Evolutionary conservation across 495 filamentous ascomycete genomes (phyloP), one percentile per base, ranked within the genome.

Genomic region (Alectoria sarmentosa): DNA sequence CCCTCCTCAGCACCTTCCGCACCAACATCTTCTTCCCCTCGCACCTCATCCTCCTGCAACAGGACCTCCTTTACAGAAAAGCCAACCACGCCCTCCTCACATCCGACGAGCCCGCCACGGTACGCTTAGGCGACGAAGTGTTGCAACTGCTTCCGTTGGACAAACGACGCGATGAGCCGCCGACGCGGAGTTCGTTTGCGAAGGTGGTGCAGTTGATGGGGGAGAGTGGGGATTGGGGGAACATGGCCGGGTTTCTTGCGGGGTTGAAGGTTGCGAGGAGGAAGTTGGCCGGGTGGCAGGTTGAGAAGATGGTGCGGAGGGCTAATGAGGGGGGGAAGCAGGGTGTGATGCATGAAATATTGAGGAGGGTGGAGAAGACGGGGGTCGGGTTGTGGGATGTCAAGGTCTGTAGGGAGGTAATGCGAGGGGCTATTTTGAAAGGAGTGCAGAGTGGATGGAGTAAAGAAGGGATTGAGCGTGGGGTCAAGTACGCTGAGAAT

Each of bases 11-110:
- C 52, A 69, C 67, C 34, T 69, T 69, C 64, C 69, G 69, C 52
- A 57, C 46, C 58, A 67, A 69, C 64, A 36, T 71, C 67, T 71
- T 71, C 67, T 62, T 71, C 61, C 69, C 69, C 67, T 42, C 67
- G 3, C 67, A 71, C 46, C 69, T 71, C 61, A 55, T 65, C 46
- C 19, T 28, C 41, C 62, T 60, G 8, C 69, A 71, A 58, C 57
- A 41, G 0, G 30, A 44, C 57, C 69, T 71, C 36, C 26, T 71
- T 67, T 71, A 71, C 65, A 42, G 52, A 15, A 44, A 42, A 3
- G 60, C 65, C 23, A 63, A 69, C 57, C 69, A 63, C 48, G 52
- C 69, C 32, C 66, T 71, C 8, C 65, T 67, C 19, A 63, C 63
- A 14, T 48, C 68, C 37, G 66, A 69, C 13, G 64, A 69, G 23